phyloP scores from a whole-genome alignment of 371 early-diverging fungal genomes.

The Mucor indicus region DNA sequence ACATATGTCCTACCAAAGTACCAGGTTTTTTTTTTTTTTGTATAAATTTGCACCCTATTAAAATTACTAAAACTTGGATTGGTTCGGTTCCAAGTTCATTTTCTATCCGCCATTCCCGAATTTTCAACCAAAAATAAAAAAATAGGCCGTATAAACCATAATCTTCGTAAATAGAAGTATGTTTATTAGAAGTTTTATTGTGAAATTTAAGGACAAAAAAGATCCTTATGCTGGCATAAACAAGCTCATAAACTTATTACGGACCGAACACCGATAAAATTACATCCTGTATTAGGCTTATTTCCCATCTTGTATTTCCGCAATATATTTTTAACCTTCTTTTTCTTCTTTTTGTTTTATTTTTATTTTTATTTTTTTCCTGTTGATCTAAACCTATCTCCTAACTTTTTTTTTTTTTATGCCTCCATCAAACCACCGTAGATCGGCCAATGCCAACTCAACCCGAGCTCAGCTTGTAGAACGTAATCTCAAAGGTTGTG shows the following conservation, averaged over 20 bases:
- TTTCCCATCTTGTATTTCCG: conserved; percentile 11
- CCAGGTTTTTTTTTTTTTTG: neutral
- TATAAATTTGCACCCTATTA: too few species aligned
- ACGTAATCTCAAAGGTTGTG: conserved; percentile 25
- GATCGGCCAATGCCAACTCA: conserved; percentile 21
- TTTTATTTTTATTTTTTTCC: neutral
- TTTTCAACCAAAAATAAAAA: too few species aligned
- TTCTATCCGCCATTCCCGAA: too few species aligned
- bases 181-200: too few species aligned
- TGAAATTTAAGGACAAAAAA: too few species aligned
- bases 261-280: conserved; percentile 1
- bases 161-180: too few species aligned
- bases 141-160: too few species aligned
- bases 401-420: conserved; percentile 1
- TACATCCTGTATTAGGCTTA: neutral
- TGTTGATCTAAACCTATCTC: conserved; percentile 3
- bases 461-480: conserved; percentile 24
- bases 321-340: too few species aligned
- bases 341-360: neutral
- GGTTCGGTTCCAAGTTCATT: too few species aligned
- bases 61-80: too few species aligned
- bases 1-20: conserved; percentile 13
- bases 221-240: too few species aligned
- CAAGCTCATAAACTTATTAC: conserved; percentile 1
- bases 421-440: conserved; percentile 19